Percentiles rank a stretch among this genome's conserved stretches.
These are phyloP conservation scores for Fusarium oxysporum DNA, from an alignment of 2,329 filamentous ascomycete species.

Conservation along the genomic window DNA sequence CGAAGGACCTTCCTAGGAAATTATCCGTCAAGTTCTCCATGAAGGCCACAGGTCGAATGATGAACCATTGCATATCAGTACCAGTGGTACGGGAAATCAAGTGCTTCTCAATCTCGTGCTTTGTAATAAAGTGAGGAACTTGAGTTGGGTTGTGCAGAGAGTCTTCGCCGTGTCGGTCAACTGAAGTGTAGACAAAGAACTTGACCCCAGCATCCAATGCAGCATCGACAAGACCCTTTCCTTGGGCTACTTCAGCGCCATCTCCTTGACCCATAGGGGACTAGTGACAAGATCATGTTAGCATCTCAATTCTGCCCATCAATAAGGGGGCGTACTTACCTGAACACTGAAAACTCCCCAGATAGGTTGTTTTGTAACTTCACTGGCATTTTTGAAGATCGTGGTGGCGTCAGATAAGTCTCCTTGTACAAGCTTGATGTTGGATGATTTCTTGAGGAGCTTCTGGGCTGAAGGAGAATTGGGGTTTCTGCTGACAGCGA, in stretches of 20 bases:
- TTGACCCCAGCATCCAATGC: slow-evolving; percentile 64
- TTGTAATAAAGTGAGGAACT: slow-evolving; percentile 70
- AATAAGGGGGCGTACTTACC: not conserved
- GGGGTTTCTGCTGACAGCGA: slow-evolving; percentile 70
- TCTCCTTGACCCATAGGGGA: slow-evolving; percentile 5
- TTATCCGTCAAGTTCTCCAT: slow-evolving; percentile 53
- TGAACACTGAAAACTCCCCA: slow-evolving; percentile 31
- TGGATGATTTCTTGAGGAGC: slow-evolving; percentile 57
- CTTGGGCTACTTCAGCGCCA: slow-evolving; percentile 54
- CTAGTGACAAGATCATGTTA: not conserved
- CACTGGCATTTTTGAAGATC: slow-evolving; percentile 56
- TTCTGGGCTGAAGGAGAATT: slow-evolving; percentile 62
- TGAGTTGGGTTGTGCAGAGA: slow-evolving; percentile 63
- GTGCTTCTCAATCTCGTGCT: slow-evolving; percentile 70
- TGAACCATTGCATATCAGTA: slow-evolving; percentile 50
- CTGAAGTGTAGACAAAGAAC: slow-evolving; percentile 71
- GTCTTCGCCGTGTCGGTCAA: slow-evolving; percentile 68
- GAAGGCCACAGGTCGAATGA: slow-evolving; percentile 55
- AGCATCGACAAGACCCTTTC: slow-evolving; percentile 67
- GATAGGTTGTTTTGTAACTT: slow-evolving; percentile 11
- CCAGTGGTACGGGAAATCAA: slow-evolving; percentile 57
- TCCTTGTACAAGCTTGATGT: slow-evolving; percentile 67
- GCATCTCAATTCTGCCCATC: accelerated
- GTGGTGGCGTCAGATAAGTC: slow-evolving; percentile 63
- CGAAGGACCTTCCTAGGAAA: slow-evolving; percentile 49